Base-by-base conservation (phyloP, 2,329 filamentous ascomycete species). In the Beauveria sp. region DNA sequence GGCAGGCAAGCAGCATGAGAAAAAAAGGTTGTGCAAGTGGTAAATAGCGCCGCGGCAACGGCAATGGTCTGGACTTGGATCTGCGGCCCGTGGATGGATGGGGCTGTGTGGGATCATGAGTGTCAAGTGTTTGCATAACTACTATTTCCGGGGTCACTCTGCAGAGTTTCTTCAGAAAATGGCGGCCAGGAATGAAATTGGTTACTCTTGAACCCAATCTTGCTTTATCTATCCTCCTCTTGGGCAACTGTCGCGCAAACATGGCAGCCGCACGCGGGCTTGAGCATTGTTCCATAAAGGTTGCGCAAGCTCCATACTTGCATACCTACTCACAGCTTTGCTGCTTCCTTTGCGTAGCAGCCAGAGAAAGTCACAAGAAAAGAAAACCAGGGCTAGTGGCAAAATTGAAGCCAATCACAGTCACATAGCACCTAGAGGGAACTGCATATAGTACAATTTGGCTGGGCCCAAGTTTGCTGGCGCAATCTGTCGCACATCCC, bases 1-100 rank as follows among this genome's bases (percentile, higher is more conserved):
- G 24, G 10, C 12, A 38, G 34, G 5, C 34, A 14, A 38, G 34
- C 34, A 38, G 34, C 12, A 38, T 5, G 9, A 46, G 12, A 40
- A 54, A 16, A 14, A 45, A 9, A 38, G 24, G 31, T 26, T 48
- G 56, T 46, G 24, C 20, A 46, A 18, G 40, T 43, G 20, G 24
- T 8, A 45, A 66, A 63, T 64, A 64, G 64, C 46, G 45, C 49
- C 40, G 53, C 42, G 61, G 60, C 64, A 59, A 56, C 51, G n/a
- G 60, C 63, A 59, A 56, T 43, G n/a, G 46, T 40, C 24, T 62
- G 53, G 63, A 61, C 61, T 64, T 64, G 64, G 64, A 64, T 65
- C 64, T 62, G 65, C 63, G 34, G 9, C 51, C 51, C 38, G 20
- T 54, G 16, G 51, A 3, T 26, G 22, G 51, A 22, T 12, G 22